Evolutionary conservation across 345 rosid species (phyloP), one percentile per base, ranked within the genome.

Genomic region (Eucalyptus albens): DNA sequence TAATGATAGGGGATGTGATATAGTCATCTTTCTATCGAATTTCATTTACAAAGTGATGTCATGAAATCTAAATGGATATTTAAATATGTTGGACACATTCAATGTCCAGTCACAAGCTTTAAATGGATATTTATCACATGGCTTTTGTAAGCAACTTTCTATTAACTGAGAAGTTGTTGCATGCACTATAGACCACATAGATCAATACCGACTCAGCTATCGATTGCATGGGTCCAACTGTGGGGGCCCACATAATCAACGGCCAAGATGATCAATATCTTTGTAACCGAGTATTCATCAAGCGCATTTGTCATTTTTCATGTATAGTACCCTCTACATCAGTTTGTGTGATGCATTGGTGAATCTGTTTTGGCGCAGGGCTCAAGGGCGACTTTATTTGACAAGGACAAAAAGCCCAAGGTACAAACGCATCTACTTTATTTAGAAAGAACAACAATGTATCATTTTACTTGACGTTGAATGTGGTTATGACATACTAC

Each of bases 321-420:
- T 29, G 12, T 6, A 29, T 62, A 29, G 0, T 7, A 7, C 7
- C 29, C 53, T 87, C 42, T 86, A 51, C 37, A 11, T n/a, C 42
- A 86, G 31, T 45, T 24, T 87, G 31, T 3, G 51, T 33, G 56
- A 44, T 86, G 21, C 33, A 44, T 44, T 50, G 33, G 60, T 44
- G 21, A 86, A 44, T 29, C 33, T 5, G 27, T 44, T 86, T 86
- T n/a, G 9, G 8, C 45, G 17, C 85, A 91, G 90, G 92, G 92
- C 33, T 2, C 86, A 67, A 91, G 89, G 45, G 91, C 91, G 21
- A 72, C 45, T 87, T 81, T 89, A 27, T 69, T 86, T 86, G 90
- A 91, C 11, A 88, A 89, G 49, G 92, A 89, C 72, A 86, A 88
- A 15, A 90, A 86, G 86, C 90, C 90, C 8, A 69, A 90, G 91